These are phyloP conservation scores for Dendrobium officinale DNA, from an alignment of 106 monocot genomes.

Conservation along the genomic window DNA sequence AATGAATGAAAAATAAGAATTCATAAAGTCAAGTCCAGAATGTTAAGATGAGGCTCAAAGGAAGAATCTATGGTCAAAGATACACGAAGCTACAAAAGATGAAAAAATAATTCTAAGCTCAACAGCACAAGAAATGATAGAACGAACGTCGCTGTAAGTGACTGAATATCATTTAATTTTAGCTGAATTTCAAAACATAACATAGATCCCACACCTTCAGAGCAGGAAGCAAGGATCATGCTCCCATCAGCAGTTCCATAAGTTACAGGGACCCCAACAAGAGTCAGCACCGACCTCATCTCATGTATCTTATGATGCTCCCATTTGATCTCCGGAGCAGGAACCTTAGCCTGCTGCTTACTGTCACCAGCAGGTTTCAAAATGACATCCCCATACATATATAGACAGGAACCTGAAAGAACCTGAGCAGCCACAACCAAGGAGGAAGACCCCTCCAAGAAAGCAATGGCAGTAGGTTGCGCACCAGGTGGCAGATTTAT, in stretches of 20 bases:
- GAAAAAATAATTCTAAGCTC: background rate
- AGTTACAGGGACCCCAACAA: slow-evolving; percentile 52
- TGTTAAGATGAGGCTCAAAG: background rate
- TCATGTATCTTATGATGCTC: slow-evolving; percentile 87
- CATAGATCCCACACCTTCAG: slow-evolving; percentile 63
- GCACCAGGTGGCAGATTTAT: slow-evolving; percentile 80
- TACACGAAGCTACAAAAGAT: background rate
- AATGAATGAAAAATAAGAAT: background rate
- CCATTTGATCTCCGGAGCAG: slow-evolving; percentile 83
- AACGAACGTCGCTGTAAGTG: background rate
- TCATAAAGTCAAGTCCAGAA: background rate
- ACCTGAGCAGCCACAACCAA: slow-evolving; percentile 80
- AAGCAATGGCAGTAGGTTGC: slow-evolving; percentile 72
- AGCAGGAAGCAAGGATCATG: slow-evolving; percentile 80
- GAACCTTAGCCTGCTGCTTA: slow-evolving; percentile 55
- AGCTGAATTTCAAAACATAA: background rate
- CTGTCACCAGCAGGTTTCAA: slow-evolving; percentile 43
- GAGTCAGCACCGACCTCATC: slow-evolving; percentile 53
- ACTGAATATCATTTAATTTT: background rate
- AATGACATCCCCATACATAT: slow-evolving; percentile 81
- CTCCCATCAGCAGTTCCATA: slow-evolving; percentile 88
- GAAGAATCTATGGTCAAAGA: background rate
- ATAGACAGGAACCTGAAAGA: slow-evolving; percentile 69
- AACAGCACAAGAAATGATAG: background rate
- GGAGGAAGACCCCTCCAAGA: slow-evolving; percentile 75